A percentile compares a stretch with the other conserved stretches of the same genome.
Evolutionary conservation across 805 yeast genomes (phyloP).

Genomic region (Metschnikowia similis): DNA sequence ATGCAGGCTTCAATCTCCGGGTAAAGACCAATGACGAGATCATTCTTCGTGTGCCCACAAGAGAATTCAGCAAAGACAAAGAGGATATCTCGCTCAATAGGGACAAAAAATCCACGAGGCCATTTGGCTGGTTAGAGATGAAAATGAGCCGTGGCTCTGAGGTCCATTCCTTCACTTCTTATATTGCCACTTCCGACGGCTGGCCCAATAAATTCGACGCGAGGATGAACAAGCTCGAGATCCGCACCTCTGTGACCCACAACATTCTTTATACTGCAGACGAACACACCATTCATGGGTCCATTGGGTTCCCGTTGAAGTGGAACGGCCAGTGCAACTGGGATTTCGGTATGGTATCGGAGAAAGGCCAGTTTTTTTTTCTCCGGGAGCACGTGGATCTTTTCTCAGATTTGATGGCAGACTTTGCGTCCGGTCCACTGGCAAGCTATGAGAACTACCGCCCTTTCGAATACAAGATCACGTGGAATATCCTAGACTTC

Average conservation of each 20-base stretch:
- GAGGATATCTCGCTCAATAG: slow-evolving; percentile 15
- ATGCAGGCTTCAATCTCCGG: slow-evolving; percentile 53
- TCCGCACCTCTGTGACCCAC: slow-evolving; percentile 85
- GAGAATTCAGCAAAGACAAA: slow-evolving; percentile 78
- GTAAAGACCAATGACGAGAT: slow-evolving; percentile 61
- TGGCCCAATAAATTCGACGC: slow-evolving; percentile 48
- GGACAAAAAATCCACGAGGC: slow-evolving; percentile 22
- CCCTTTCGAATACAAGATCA: slow-evolving; percentile 60
- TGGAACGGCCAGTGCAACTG: slow-evolving; percentile 83
- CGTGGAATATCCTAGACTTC: slow-evolving; percentile 57
- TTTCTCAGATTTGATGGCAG: slow-evolving; percentile 66
- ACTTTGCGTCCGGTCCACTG: slow-evolving; percentile 70
- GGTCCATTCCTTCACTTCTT: slow-evolving; percentile 43
- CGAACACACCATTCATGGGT: slow-evolving; percentile 49
- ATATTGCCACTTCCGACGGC: slow-evolving; percentile 53
- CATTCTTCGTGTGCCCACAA: slow-evolving; percentile 69
- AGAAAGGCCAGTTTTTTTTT: slow-evolving; percentile 55
- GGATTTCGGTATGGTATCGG: slow-evolving; percentile 53
- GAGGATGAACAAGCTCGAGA: slow-evolving; percentile 51
- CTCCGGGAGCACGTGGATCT: slow-evolving; percentile 79
- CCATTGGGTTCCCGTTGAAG: slow-evolving; percentile 64
- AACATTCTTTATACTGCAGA: slow-evolving; percentile 67
- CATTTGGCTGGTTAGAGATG: slow-evolving; percentile 91
- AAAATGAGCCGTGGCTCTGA: slow-evolving; percentile 54
- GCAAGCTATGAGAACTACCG: slow-evolving; percentile 72